Percentiles rank a stretch among this genome's conserved stretches.
These are phyloP conservation scores for Diaporthe vexans DNA, from an alignment of 2,329 filamentous ascomycete genomes.

Conservation along the genomic window DNA sequence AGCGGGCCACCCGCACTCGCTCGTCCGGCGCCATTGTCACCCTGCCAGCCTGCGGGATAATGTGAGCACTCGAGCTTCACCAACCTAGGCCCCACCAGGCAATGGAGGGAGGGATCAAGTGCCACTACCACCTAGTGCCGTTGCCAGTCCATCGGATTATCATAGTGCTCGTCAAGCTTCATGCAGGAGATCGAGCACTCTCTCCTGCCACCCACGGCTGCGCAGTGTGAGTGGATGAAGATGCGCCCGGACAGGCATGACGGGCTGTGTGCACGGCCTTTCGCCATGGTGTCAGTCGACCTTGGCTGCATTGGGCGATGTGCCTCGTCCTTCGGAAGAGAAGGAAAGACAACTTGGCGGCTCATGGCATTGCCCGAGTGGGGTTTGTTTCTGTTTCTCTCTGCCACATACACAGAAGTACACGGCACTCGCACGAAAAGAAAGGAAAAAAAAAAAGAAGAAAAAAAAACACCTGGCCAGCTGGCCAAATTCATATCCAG, in stretches of 20 bases:
- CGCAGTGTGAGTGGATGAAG: no score
- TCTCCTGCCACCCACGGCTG: conserved; percentile 1
- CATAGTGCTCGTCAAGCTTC: conserved; percentile 29
- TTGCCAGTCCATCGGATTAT: conserved; percentile 28
- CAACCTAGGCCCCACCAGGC: conserved; percentile 7
- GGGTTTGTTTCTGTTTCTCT: neutral
- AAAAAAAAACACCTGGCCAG: neutral
- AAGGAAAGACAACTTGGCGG: conserved; percentile 6
- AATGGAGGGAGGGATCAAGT: conserved; percentile 3
- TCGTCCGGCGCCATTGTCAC: conserved; percentile 8
- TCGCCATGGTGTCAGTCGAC: conserved; percentile 16
- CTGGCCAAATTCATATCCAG: neutral
- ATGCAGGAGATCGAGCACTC: conserved; percentile 34
- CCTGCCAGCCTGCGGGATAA: neutral
- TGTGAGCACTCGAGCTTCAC: neutral
- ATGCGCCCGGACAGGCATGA: conserved; percentile 16
- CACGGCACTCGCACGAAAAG: neutral
- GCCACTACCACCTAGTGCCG: conserved; percentile 18
- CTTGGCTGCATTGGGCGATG: conserved; percentile 6
- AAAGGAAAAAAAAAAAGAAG: neutral
- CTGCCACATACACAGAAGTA: neutral
- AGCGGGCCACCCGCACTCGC: conserved; percentile 26
- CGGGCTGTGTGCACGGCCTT: conserved; percentile 19
- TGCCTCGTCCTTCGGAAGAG: neutral
- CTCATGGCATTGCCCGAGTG: conserved; percentile 11